phyloP scores from a whole-genome alignment of 345 rosid genomes.

The Combretum micranthum region DNA sequence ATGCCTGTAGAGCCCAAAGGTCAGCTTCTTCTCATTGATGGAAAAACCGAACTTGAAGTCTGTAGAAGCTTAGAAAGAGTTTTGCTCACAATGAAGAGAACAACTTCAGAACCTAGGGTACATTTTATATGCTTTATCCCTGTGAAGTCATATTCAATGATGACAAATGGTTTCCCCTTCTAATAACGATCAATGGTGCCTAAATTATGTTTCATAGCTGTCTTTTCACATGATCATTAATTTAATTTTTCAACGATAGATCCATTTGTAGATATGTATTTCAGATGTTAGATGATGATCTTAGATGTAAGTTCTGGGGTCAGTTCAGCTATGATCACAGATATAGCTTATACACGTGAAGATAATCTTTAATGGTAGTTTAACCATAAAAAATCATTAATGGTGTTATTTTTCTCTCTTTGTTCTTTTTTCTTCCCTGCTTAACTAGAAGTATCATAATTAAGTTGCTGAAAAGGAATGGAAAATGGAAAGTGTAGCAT shows the following conservation, averaged over 20 bases:
- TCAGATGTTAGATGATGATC: neutral
- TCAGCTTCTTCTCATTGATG: slow-evolving; percentile 90
- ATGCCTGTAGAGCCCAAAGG: slow-evolving; percentile 80
- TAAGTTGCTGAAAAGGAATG: no score
- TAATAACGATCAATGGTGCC: neutral
- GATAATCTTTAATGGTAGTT: no score
- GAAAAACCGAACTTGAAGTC: slow-evolving; percentile 88
- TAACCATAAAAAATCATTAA: no score
- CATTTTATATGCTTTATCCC: slow-evolving; percentile 11
- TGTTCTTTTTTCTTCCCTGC: no score
- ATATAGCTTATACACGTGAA: no score
- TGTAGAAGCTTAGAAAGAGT: slow-evolving; percentile 86
- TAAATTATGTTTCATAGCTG: neutral
- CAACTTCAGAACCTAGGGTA: slow-evolving; percentile 94
- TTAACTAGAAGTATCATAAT: no score
- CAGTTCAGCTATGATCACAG: neutral
- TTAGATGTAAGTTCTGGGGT: slow-evolving; percentile 6
- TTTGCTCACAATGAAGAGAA: slow-evolving; percentile 89
- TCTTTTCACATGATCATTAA: neutral
- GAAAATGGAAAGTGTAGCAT: no score
- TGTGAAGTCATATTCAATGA: slow-evolving; percentile 4
- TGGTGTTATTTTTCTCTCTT: no score
- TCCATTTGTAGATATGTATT: no score
- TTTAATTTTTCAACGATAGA: neutral
- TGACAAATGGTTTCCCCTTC: neutral